These are phyloP conservation scores for Daldinia decipiens DNA, from an alignment of 495 filamentous ascomycete genomes.

Conservation along the genomic window DNA sequence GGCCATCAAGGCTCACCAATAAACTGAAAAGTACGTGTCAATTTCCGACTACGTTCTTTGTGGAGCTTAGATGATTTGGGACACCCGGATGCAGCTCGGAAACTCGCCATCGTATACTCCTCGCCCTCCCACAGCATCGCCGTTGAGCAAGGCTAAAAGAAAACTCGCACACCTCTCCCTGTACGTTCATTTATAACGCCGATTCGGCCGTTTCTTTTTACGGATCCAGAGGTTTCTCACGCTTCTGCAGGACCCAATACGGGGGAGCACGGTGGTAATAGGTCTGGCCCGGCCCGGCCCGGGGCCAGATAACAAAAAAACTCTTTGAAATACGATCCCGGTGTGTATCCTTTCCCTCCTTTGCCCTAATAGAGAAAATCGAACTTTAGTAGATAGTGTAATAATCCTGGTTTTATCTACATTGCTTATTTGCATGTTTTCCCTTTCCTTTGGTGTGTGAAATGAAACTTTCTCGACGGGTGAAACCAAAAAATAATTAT, in stretches of 20 bases:
- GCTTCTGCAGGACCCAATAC: constrained; percentile 27
- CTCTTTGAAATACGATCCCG: constrained; percentile 27
- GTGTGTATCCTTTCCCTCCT: constrained; percentile 42
- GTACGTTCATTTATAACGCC: constrained; percentile 15
- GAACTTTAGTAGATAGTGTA: constrained; percentile 7
- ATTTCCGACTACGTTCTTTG: constrained; percentile 41
- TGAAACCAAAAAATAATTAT: neutral
- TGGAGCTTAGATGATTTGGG: constrained; percentile 44
- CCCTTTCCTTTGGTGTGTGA: neutral
- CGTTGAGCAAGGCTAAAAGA: neutral
- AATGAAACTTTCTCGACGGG: neutral
- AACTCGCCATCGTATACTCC: constrained; percentile 6
- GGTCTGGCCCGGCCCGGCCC: neutral
- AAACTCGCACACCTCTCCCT: constrained; percentile 6
- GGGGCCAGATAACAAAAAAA: constrained; percentile 11
- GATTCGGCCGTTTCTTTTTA: constrained; percentile 5
- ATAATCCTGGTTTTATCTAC: constrained; percentile 6
- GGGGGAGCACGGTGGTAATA: neutral
- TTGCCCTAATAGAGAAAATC: constrained; percentile 5
- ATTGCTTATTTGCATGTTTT: neutral
- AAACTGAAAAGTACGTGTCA: constrained; percentile 47
- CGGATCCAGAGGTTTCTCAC: constrained; percentile 31
- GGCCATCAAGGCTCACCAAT: constrained; percentile 1
- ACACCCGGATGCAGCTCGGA: constrained; percentile 35
- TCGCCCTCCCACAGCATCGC: constrained; percentile 2